phyloP scores from a whole-genome alignment of 805 yeast genomes.

The Jamesozyma spencerorum region DNA sequence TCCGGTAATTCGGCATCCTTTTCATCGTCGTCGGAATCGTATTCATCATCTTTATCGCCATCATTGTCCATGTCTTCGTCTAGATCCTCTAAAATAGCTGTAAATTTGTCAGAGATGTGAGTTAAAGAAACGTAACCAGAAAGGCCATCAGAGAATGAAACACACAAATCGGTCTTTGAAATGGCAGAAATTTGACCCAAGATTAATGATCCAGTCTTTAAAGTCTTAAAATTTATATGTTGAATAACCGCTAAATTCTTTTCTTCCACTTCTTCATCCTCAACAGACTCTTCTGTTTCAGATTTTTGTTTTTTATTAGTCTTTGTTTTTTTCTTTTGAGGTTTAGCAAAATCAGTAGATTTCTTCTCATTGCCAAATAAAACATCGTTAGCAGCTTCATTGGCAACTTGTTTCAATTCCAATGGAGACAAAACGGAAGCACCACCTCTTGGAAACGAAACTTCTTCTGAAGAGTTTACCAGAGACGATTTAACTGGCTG shows the following conservation, averaged over 20 bases:
- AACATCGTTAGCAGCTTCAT: slow-evolving; percentile 85
- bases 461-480: slow-evolving; percentile 31
- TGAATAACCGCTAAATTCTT: slow-evolving; percentile 43
- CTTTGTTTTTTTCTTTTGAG: slow-evolving; percentile 37
- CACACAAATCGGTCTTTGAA: slow-evolving; percentile 50
- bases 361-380: slow-evolving; percentile 41
- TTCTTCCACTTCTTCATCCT: slow-evolving; percentile 20
- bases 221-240: slow-evolving; percentile 48
- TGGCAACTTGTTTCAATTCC: slow-evolving; percentile 86
- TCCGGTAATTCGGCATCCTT: slow-evolving; percentile 43
- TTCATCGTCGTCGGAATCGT: slow-evolving; percentile 25
- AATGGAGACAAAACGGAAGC: slow-evolving; percentile 74
- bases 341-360: slow-evolving; percentile 16
- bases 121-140: slow-evolving; percentile 73
- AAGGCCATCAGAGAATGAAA: slow-evolving; percentile 73
- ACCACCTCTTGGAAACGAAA: slow-evolving; percentile 91
- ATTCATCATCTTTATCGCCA: slow-evolving; percentile 33
- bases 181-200: slow-evolving; percentile 68
- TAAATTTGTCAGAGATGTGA: slow-evolving; percentile 55
- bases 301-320: slow-evolving; percentile 12
- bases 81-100: slow-evolving; percentile 45
- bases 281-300: slow-evolving; percentile 12
- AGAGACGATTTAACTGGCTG: slow-evolving; percentile 33
- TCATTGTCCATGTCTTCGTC: slow-evolving; percentile 41
- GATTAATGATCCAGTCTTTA: slow-evolving; percentile 63